These are phyloP conservation scores for Melampsora medusae DNA, from an alignment of 1,284 basidiomycete genomes.

Conservation along the genomic window DNA sequence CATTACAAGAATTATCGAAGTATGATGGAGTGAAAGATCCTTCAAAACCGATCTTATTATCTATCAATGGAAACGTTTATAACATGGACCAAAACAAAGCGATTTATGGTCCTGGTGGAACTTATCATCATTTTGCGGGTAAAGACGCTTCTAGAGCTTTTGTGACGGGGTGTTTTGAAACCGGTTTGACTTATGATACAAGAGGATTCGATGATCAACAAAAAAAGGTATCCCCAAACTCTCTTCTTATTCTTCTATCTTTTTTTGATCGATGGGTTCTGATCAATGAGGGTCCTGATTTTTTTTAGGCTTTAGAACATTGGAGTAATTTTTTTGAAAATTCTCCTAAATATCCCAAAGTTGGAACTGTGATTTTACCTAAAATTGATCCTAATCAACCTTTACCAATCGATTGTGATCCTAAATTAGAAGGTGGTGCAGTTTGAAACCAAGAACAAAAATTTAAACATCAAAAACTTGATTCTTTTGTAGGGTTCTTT, in stretches of 20 bases:
- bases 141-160: slow-evolving; percentile 83
- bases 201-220: slow-evolving; percentile 74
- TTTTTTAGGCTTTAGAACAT: slow-evolving; percentile 66
- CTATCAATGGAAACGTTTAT: slow-evolving; percentile 34
- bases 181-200: slow-evolving; percentile 81
- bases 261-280: not conserved
- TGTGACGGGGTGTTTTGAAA: slow-evolving; percentile 84
- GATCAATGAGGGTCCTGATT: not conserved
- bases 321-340: slow-evolving; percentile 86
- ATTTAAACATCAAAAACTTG: too few relatives aligned
- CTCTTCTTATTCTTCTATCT: not conserved
- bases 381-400: slow-evolving; percentile 75
- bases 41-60: slow-evolving; percentile 13
- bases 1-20: slow-evolving; percentile 12
- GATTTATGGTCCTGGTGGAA: slow-evolving; percentile 32
- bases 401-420: slow-evolving; percentile 70
- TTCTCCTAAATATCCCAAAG: slow-evolving; percentile 57
- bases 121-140: slow-evolving; percentile 61
- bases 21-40: slow-evolving; percentile 42
- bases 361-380: slow-evolving; percentile 62
- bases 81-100: slow-evolving; percentile 10
- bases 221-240: slow-evolving; percentile 62
- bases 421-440: slow-evolving; percentile 38
- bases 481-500: too few relatives aligned
- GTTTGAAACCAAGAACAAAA: slow-evolving; percentile 7